Evolutionary conservation across 148 eudicot genomes (phyloP), one percentile per base, ranked within the genome.

Genomic region (Tetragonia tetragonoides): DNA sequence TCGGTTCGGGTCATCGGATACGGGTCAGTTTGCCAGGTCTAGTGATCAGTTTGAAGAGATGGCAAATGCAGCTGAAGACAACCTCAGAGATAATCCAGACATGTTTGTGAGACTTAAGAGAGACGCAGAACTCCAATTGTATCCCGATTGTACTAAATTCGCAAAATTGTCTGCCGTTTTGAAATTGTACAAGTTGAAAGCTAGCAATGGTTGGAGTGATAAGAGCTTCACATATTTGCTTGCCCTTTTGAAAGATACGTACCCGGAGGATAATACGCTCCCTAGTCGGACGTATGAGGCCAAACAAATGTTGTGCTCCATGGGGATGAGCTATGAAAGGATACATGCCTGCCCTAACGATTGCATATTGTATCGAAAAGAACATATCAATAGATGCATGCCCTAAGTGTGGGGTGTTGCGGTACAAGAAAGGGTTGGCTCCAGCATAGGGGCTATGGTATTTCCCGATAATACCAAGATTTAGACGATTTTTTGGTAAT

Each of bases 381-480:
- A 53, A 53, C 12, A 53, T 16, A 16, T 17, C n/a, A 17, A 2
- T 17, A 57, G 3, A 57, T 57, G 21, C 3, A 18, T 57, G 62
- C 18, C 62, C 62, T 11, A 57, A 57, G 18, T 57, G 62, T 57
- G 23, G 23, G 7, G 62, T 57, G 3, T n/a, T 18, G 5, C 62
- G 23, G 3, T 40, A 67, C 5, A 39, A 39, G 8, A 67, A 38
- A 70, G 39, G 68, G 3, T 8, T 10, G 10, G 38, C 37, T 37
- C 79, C 65, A 4, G 7, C 61, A 0, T 67, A 77, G 72, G 62
- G 51, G 34, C 1, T 53, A 28, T 74, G 69, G 73, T 62, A 44
- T 75, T 74, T 80, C 75, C 83, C 81, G 4, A 8, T 86, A 7
- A 80, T 61, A 57, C 80, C 81, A 8, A 56, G 84, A 42, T n/a